These are phyloP conservation scores for Margaritispora aquatica DNA, from an alignment of 495 filamentous ascomycete species.

Conservation along the genomic window DNA sequence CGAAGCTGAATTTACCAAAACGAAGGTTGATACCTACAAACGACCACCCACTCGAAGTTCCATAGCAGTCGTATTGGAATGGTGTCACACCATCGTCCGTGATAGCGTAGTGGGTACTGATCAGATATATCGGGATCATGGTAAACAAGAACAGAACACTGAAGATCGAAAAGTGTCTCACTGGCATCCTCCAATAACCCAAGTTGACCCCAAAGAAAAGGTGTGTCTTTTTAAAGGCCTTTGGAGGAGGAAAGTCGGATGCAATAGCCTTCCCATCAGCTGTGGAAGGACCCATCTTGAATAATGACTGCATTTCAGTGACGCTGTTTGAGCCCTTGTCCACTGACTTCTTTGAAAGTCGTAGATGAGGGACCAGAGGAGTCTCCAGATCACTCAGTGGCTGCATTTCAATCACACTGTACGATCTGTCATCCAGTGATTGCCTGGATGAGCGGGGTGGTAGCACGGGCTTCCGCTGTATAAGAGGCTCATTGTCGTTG, in stretches of 20 bases:
- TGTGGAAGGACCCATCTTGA: neutral
- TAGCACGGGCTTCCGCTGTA: neutral
- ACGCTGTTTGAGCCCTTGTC: neutral
- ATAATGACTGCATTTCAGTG: neutral
- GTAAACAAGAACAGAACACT: neutral
- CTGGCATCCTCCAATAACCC: slow-evolving; percentile 6
- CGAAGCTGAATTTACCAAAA: slow-evolving; percentile 4
- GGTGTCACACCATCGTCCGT: neutral
- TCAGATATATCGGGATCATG: neutral
- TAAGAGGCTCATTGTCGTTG: neutral
- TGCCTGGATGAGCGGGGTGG: neutral
- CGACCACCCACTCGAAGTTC: neutral
- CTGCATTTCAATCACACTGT: neutral
- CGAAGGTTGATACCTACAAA: slow-evolving; percentile 9
- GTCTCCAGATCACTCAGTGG: neutral
- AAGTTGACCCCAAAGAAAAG: neutral
- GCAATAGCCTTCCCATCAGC: neutral
- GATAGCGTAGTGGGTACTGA: neutral
- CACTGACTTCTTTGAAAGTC: too few species aligned
- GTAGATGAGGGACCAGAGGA: neutral
- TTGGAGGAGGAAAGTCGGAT: neutral
- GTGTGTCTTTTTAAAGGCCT: slow-evolving; percentile 4
- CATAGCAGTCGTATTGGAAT: neutral
- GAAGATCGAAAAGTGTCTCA: slow-evolving; percentile 5
- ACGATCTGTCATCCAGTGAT: neutral